Percentiles rank a stretch among this genome's conserved stretches.
These are phyloP conservation scores for Thecaphora thlaspeos DNA, from an alignment of 1,284 basidiomycete genomes.

Conservation along the genomic window DNA sequence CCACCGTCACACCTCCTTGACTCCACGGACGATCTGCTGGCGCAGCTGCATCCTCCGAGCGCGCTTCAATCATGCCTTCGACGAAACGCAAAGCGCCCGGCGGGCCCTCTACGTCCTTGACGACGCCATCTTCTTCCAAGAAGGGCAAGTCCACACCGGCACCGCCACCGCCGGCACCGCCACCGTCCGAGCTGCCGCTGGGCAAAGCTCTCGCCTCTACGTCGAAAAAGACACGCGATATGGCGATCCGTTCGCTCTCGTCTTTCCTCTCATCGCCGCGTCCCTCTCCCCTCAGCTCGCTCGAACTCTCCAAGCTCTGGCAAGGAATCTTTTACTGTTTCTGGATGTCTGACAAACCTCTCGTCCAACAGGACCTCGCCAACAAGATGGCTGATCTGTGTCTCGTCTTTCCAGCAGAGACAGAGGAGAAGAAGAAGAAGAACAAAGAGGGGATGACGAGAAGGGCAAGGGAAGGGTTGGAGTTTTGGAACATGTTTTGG, in stretches of 20 bases:
- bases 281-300: constrained; percentile 62
- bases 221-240: constrained; percentile 71
- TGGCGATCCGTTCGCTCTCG: constrained; percentile 75
- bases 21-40: too few relatives aligned
- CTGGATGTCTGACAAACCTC: constrained; percentile 99
- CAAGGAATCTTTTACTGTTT: constrained; percentile 96
- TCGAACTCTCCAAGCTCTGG: constrained; percentile 90
- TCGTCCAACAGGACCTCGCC: constrained; percentile 89
- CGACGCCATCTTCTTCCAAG: background rate
- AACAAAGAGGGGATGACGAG: background rate
- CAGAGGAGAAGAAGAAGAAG: background rate
- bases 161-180: too few relatives aligned
- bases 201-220: constrained; percentile 48
- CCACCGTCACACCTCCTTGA: too few relatives aligned
- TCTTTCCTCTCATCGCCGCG: constrained; percentile 62
- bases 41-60: too few relatives aligned
- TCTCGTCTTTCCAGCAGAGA: constrained; percentile 14
- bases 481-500: constrained; percentile 88
- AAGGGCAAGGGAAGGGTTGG: constrained; percentile 65
- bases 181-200: constrained; percentile 30
- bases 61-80: background rate
- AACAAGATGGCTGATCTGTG: constrained; percentile 75
- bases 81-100: background rate
- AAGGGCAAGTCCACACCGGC: background rate
- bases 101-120: too few relatives aligned